Evolutionary conservation across 225 moss, liverwort and hornwort species (phyloP).

Genomic region (Straminergon stramineum): DNA sequence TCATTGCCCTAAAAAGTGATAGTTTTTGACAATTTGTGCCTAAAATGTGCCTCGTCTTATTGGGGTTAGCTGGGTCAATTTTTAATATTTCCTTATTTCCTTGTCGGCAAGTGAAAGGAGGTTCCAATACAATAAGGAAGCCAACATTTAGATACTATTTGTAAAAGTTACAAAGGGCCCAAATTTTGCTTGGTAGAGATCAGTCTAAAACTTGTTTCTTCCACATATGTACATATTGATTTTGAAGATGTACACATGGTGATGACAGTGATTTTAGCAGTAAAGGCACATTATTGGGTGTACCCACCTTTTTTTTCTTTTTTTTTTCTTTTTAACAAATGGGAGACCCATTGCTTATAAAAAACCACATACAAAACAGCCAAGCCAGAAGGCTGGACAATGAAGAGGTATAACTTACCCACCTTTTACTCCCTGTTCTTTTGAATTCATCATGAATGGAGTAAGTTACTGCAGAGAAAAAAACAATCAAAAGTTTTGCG

Average conservation of each 20-base stretch:
- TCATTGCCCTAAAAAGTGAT: no score
- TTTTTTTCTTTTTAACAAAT: no score
- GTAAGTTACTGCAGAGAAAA: no score
- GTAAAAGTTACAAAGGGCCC: background rate
- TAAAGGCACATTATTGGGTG: no score
- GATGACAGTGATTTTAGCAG: background rate
- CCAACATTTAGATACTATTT: background rate
- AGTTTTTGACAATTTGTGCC: no score
- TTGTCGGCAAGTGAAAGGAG: background rate
- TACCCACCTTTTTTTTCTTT: no score
- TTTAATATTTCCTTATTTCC: background rate
- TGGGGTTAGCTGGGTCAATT: background rate
- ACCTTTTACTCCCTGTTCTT: background rate
- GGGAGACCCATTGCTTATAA: no score
- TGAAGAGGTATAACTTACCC: no score
- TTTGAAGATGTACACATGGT: background rate
- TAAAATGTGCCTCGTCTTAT: no score
- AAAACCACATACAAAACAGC: no score
- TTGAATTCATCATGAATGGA: background rate
- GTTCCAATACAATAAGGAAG: background rate
- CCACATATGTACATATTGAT: background rate
- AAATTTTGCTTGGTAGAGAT: background rate
- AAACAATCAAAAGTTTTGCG: background rate
- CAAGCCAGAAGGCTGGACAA: no score
- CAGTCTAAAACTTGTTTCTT: no score